Conservation (phyloP, 2,329 filamentous ascomycete species). For the Berkeleyomyces basicola region DNA sequence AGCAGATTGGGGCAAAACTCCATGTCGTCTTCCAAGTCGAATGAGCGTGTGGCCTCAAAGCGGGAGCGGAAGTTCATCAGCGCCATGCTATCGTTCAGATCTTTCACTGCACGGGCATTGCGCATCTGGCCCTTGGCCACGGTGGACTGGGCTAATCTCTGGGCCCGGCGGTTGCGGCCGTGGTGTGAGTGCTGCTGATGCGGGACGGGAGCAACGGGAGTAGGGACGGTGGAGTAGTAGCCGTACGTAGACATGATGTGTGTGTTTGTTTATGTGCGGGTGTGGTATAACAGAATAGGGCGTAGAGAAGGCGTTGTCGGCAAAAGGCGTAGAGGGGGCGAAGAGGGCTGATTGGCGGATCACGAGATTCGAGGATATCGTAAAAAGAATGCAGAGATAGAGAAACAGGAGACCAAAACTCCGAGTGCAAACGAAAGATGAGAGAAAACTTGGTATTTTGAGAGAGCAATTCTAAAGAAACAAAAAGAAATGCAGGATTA, state of each 20-base stretch:
- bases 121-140: conserved; percentile 74
- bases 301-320: background rate
- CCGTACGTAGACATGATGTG: conserved; percentile 45
- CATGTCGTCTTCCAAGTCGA: conserved; percentile 89
- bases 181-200: conserved; percentile 60
- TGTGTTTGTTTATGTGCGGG: conserved; percentile 19
- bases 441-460: background rate
- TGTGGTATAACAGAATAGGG: background rate
- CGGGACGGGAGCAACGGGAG: conserved; percentile 25
- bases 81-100: conserved; percentile 50
- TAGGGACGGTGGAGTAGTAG: conserved; percentile 42
- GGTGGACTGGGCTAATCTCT: conserved; percentile 42
- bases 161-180: conserved; percentile 68
- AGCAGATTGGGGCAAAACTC: conserved; percentile 87
- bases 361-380: background rate
- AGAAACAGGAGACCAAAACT: background rate
- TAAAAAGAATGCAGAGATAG: background rate
- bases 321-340: background rate
- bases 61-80: conserved; percentile 66
- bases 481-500: background rate
- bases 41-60: conserved; percentile 82
- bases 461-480: background rate
- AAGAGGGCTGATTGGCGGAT: background rate
- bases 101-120: conserved; percentile 61
- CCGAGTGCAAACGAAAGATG: background rate